These are phyloP conservation scores for Peronospora farinosa DNA, from an alignment of 352 stramenopile genomes.

Conservation along the genomic window DNA sequence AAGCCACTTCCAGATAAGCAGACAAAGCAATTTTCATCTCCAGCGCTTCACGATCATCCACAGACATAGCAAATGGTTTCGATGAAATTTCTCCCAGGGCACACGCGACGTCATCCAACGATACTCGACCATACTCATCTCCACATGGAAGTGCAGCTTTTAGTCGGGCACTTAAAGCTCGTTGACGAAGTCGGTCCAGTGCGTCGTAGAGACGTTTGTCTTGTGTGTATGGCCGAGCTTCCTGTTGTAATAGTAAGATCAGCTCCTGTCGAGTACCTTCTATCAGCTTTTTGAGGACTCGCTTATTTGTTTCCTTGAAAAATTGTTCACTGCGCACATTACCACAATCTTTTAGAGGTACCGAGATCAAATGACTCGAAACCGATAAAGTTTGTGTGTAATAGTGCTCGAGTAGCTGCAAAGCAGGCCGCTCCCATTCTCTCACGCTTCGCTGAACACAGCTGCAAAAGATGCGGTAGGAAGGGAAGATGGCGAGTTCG, in stretches of 20 bases:
- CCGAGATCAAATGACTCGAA: constrained; percentile 16
- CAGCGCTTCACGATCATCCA: constrained; percentile 30
- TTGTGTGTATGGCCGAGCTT: constrained; percentile 39
- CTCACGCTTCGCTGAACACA: constrained; percentile 28
- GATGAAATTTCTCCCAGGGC: constrained; percentile 7
- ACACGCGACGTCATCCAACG: constrained; percentile 11
- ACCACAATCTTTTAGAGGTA: constrained; percentile 9
- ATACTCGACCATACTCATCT: constrained; percentile 14
- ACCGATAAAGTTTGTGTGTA: constrained; percentile 14
- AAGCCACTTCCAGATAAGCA: constrained; percentile 32
- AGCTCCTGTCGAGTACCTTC: constrained; percentile 13
- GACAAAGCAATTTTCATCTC: constrained; percentile 35
- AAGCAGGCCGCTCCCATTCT: constrained; percentile 25
- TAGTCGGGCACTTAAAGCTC: constrained; percentile 16
- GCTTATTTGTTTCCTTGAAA: constrained; percentile 11
- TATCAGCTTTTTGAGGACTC: constrained; percentile 10
- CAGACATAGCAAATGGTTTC: constrained; percentile 11
- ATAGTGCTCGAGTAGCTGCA: constrained; percentile 27
- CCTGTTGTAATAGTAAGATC: constrained; percentile 16
- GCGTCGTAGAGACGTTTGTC: constrained; percentile 24
- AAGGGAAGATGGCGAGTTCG: constrained; percentile 17
- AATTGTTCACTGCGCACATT: constrained; percentile 18
- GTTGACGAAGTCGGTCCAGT: constrained; percentile 23
- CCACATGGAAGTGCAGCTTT: constrained; percentile 6
- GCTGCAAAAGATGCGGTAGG: constrained; percentile 34